Evolutionary conservation across 371 early-diverging fungal genomes (phyloP), one percentile per base, ranked within the genome.

Genomic region (Zopfochytrium polystomum): DNA sequence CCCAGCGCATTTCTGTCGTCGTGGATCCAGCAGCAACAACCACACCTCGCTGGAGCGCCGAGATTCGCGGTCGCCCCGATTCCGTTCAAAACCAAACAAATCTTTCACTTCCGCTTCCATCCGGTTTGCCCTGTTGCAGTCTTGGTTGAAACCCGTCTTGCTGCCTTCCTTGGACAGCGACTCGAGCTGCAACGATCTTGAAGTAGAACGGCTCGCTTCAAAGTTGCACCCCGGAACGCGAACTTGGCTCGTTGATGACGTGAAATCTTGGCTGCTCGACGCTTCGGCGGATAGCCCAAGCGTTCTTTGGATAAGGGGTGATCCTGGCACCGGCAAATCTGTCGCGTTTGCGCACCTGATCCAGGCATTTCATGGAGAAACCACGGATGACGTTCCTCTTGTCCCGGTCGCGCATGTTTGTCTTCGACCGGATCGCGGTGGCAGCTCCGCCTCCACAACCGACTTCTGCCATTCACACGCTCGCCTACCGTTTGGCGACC

Each of bases 301-400:
- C 13, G 61, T 65, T 26, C 22, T 60, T 15, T 64, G 68, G 68
- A 13, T 64, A 6, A 2, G 20, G 2, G 68, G 68, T 13, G 35
- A 30, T 9, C 20, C 20, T 31, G 60, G 68, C 9, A n/a, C 44
- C 22, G 68, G 68, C 11, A 68, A 68, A 52, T 54, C 60, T 3
- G 56, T 55, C 9, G 54, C 51, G 6, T 15, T 45, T 15, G 58
- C 60, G 18, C 33, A 53, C 30, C 30, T 52, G 43, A 30, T 46
- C 20, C 23, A 27, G 29, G 25, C 20, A 13, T 55, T 59, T 25
- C 60, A 52, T 25, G 5, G 23, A 30, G 13, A 23, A 5, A 6
- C 30, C 30, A 22, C 13, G 13, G 44, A 51, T 25, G 29, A 26
- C 3, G n/a, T 35, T 43, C 4, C 38, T 18, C 13, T 53, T 20